Conservation (phyloP, 1,284 basidiomycete genomes). For the Flammula alnicola region DNA sequence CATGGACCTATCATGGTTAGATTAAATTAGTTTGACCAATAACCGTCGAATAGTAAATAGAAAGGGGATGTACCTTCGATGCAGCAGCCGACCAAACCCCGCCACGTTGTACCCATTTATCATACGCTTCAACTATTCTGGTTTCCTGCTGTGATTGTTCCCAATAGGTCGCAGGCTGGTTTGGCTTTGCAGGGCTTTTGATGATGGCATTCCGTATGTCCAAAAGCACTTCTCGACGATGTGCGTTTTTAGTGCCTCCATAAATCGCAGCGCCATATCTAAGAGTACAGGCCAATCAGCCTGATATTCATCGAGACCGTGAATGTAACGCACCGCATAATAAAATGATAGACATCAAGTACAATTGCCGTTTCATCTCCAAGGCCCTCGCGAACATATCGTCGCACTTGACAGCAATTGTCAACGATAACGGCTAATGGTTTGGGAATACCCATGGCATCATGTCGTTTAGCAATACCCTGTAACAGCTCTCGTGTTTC, state of each 20-base stretch:
- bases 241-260: slow-evolving; percentile 1
- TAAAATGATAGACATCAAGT: no score
- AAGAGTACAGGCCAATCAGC: background rate
- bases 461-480: no score
- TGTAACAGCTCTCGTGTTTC: no score
- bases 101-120: slow-evolving; percentile 4
- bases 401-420: no score
- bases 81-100: slow-evolving; percentile 12
- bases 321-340: no score
- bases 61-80: slow-evolving; percentile 16
- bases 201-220: slow-evolving; percentile 11
- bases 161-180: slow-evolving; percentile 9
- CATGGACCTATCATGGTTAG: no score
- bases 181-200: background rate
- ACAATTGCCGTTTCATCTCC: no score
- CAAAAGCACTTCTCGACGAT: slow-evolving; percentile 5
- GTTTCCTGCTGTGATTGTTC: slow-evolving; percentile 7
- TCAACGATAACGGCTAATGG: no score
- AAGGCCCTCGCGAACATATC: no score
- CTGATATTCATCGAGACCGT: background rate
- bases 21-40: no score
- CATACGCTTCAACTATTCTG: background rate
- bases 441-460: no score
- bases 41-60: no score
- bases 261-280: slow-evolving; percentile 7